Percentiles rank a stretch among this genome's conserved stretches.
Evolutionary conservation across 139 green algal species (phyloP).

Genomic region (Nannochloris sp.): DNA sequence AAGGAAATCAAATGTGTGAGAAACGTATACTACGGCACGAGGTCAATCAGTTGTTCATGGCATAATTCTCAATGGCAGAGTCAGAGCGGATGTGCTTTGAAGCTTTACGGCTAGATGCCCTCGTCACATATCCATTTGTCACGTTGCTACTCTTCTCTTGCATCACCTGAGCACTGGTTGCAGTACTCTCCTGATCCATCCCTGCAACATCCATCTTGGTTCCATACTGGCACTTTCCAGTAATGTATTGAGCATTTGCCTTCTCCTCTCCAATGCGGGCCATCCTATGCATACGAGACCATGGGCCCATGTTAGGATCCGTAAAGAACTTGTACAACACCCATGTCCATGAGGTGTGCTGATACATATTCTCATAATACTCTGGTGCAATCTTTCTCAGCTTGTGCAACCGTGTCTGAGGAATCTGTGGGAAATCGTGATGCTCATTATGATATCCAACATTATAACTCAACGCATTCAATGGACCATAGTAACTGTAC

Average conservation of each 20-base stretch:
- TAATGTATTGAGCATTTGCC: slow-evolving; percentile 17
- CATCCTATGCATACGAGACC: slow-evolving; percentile 25
- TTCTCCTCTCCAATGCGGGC: slow-evolving; percentile 1
- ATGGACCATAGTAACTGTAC: slow-evolving; percentile 67
- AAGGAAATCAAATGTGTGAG: not conserved
- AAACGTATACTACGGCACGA: not conserved
- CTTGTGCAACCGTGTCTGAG: slow-evolving; percentile 48
- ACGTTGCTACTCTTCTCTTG: not conserved
- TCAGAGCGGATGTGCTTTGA: not conserved
- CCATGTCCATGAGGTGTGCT: slow-evolving; percentile 52
- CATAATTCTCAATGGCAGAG: slow-evolving; percentile 7
- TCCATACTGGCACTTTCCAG: slow-evolving; percentile 5
- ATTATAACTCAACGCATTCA: slow-evolving; percentile 65
- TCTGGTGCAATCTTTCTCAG: slow-evolving; percentile 57
- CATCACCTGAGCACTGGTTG: not conserved
- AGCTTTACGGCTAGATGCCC: not conserved
- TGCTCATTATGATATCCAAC: slow-evolving; percentile 77
- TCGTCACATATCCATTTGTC: not conserved
- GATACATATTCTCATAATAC: slow-evolving; percentile 50
- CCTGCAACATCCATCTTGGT: slow-evolving; percentile 3
- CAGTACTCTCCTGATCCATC: not conserved
- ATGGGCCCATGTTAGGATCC: slow-evolving; percentile 46
- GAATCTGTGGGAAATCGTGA: slow-evolving; percentile 71
- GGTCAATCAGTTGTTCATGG: not conserved
- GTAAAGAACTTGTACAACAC: slow-evolving; percentile 57